These are phyloP conservation scores for Wolfiporia cocos DNA, from an alignment of 1,284 basidiomycete genomes.

Conservation along the genomic window DNA sequence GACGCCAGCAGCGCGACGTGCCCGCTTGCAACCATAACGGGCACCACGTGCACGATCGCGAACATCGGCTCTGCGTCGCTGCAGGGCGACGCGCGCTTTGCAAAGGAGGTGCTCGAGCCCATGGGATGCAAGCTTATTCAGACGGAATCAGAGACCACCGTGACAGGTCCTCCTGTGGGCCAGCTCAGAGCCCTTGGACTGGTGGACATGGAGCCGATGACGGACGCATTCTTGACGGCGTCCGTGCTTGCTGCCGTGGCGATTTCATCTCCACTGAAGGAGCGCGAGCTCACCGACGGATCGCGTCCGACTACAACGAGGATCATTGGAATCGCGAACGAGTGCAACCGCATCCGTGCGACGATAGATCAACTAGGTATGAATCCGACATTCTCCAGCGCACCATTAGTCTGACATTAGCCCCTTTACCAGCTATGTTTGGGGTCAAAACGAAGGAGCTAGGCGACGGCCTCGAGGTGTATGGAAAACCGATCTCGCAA, in stretches of 20 bases:
- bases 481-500: constrained; percentile 63
- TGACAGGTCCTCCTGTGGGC: constrained; percentile 82
- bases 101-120: constrained; percentile 85
- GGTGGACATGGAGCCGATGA: constrained; percentile 99
- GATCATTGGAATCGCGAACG: constrained; percentile 96
- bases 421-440: constrained; percentile 72
- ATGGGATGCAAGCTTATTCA: constrained; percentile 95
- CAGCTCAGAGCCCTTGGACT: constrained; percentile 79
- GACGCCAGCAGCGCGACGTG: constrained; percentile 97
- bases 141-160: constrained; percentile 85
- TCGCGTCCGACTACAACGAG: constrained; percentile 51
- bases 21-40: constrained; percentile 93
- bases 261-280: constrained; percentile 37
- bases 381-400: constrained; percentile 15
- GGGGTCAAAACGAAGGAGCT: constrained; percentile 91
- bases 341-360: constrained; percentile 94
- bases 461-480: constrained; percentile 89
- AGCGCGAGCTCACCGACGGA: constrained; percentile 27
- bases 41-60: constrained; percentile 87
- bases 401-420: background rate
- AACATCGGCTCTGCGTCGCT: constrained; percentile 90
- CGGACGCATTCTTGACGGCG: constrained; percentile 97
- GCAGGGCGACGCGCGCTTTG: constrained; percentile 96
- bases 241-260: constrained; percentile 91
- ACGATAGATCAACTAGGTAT: constrained; percentile 95